A percentile compares a stretch with the other conserved stretches of the same genome.
Evolutionary conservation across 495 filamentous ascomycete species (phyloP).

Genomic region (Aspergillus avenaceus): DNA sequence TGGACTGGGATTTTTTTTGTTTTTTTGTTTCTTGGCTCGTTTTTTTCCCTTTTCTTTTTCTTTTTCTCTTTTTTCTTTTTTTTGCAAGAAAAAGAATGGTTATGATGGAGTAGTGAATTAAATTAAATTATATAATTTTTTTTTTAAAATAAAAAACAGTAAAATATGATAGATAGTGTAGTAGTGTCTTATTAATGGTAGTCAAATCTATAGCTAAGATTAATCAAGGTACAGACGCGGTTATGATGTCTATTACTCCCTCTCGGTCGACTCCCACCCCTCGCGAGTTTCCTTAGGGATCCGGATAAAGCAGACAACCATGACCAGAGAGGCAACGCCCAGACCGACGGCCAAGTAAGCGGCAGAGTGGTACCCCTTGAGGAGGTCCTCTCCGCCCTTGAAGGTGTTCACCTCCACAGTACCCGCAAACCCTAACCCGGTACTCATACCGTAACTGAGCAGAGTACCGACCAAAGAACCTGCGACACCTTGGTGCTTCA

Average conservation of each 20-base stretch:
- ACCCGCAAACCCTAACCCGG: not conserved
- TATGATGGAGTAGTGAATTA: too few relatives aligned
- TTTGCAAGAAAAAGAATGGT: too few relatives aligned
- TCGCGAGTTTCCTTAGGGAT: not conserved
- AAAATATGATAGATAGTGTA: too few relatives aligned
- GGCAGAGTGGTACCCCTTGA: not conserved
- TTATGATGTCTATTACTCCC: not conserved
- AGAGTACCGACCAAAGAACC: not conserved
- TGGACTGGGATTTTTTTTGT: too few relatives aligned
- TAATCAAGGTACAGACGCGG: not conserved
- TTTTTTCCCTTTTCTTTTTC: too few relatives aligned
- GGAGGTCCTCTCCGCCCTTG: not conserved
- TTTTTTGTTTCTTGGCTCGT: too few relatives aligned
- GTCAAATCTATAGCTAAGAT: too few relatives aligned
- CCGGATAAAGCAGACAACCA: not conserved
- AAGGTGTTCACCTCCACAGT: not conserved
- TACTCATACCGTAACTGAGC: not conserved
- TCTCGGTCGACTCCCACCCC: not conserved
- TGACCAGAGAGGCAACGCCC: not conserved
- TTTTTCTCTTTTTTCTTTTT: too few relatives aligned
- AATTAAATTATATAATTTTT: too few relatives aligned
- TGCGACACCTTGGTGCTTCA: not conserved
- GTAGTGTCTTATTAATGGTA: too few relatives aligned
- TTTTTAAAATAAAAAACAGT: too few relatives aligned
- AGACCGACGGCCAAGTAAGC: not conserved